These are phyloP conservation scores for Pichia sp. DNA, from an alignment of 1,139 yeast genomes.

Conservation along the genomic window DNA sequence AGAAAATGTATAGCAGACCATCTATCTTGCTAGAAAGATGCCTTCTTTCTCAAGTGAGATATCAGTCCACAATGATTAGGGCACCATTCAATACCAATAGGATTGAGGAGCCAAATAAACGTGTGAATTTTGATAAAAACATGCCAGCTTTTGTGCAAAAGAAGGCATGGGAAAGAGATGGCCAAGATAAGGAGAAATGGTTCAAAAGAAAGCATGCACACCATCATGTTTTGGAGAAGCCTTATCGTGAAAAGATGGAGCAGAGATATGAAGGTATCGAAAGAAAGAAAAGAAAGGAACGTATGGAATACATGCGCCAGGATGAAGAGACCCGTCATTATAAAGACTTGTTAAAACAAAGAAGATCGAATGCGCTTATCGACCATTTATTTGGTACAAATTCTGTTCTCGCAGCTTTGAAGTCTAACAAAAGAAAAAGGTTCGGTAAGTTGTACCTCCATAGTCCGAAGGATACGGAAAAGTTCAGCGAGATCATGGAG, in stretches of 20 bases:
- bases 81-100: slow-evolving; percentile 24
- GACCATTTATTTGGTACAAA: slow-evolving; percentile 79
- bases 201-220: slow-evolving; percentile 55
- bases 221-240: slow-evolving; percentile 46
- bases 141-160: slow-evolving; percentile 37
- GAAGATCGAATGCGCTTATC: slow-evolving; percentile 41
- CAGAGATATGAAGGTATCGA: slow-evolving; percentile 14
- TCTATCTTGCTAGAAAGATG: not conserved
- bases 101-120: slow-evolving; percentile 1
- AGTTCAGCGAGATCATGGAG: slow-evolving; percentile 36
- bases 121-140: slow-evolving; percentile 39
- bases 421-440: slow-evolving; percentile 49
- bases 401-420: slow-evolving; percentile 66
- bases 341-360: slow-evolving; percentile 9
- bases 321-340: slow-evolving; percentile 10
- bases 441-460: slow-evolving; percentile 49
- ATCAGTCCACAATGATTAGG: not conserved
- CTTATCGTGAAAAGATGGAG: slow-evolving; percentile 12
- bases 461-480: slow-evolving; percentile 36
- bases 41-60: not conserved
- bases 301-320: slow-evolving; percentile 3
- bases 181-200: slow-evolving; percentile 50
- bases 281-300: slow-evolving; percentile 9
- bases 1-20: not conserved
- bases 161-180: slow-evolving; percentile 61